Base-by-base conservation (phyloP, 768 basidiomycete genomes). In the Pleurotus eryngii region DNA sequence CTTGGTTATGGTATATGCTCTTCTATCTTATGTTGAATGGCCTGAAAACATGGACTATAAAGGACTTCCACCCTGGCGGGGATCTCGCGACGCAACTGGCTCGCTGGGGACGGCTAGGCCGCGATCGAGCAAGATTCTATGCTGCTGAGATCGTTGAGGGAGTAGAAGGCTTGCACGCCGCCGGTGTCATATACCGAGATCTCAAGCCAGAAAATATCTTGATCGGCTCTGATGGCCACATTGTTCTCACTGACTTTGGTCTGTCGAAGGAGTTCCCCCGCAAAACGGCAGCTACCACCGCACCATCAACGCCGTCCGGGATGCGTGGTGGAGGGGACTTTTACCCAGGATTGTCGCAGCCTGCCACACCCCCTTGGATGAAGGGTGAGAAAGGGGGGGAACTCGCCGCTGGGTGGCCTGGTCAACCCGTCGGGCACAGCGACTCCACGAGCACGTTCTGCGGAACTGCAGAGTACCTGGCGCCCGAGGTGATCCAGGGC, bases 21-120 rank as follows among this genome's bases (percentile, higher is more conserved):
- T 54, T 60, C 58, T 51, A 45, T 49, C 38, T n/a, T 57, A 56
- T 60, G 37, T 65, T 62, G 57, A 57, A 4, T 64, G 56, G 14
- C 59, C 27, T 47, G 37, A 46, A 38, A 26, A 60, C 53, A 68
- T 38, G 46, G 49, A 53, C 20, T 45, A 39, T 37, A 14, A 63
- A 89, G 88, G 94, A 97, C 72, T 96, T 95, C 74, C 94, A 96
- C 66, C 90, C 92, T 58, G 95, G 95, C 40, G 95, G 97, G 56
- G 97, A 99, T 69, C 81, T 99, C 40, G 97, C 96, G 9, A 98
- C 97, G 24, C 97, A 98, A 71, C 87, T 99, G 59, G 93, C 95
- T 45, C 84, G 95, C 39, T 95, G 95, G 92, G 95, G 96, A 12
- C 83, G 92, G 45, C 76, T 99, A 5, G 97, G 97, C 2, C 84